Evolutionary conservation across 345 rosid genomes (phyloP).

Genomic region (Garcia nutans): DNA sequence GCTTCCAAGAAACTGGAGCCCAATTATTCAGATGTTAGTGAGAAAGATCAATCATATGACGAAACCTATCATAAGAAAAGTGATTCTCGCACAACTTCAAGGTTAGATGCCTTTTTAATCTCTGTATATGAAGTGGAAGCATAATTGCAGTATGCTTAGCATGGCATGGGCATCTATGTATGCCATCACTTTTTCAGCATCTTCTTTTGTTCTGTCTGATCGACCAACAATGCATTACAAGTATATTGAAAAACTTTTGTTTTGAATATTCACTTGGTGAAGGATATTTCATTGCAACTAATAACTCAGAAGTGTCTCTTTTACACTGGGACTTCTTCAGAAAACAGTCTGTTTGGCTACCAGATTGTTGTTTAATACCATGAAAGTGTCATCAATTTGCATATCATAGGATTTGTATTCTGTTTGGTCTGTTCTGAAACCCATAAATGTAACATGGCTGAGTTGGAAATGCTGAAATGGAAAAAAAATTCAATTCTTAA

Average conservation of each 20-base stretch:
- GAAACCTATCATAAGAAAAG: constrained; percentile 48
- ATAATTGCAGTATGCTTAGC: neutral
- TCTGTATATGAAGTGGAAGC: neutral
- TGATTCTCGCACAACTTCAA: constrained; percentile 51
- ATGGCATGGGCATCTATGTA: neutral
- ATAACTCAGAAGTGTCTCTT: neutral
- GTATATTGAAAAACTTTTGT: neutral
- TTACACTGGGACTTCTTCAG: neutral
- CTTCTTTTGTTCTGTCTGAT: neutral
- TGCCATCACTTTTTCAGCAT: neutral
- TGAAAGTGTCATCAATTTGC: neutral
- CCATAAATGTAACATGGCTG: neutral
- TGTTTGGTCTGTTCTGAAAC: neutral
- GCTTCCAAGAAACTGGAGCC: constrained; percentile 53
- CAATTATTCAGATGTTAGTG: constrained; percentile 42
- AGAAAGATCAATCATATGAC: constrained; percentile 43
- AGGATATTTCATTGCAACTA: neutral
- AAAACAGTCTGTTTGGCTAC: neutral
- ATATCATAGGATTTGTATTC: neutral
- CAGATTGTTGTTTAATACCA: constrained; percentile 1
- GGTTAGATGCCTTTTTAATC: constrained; percentile 45
- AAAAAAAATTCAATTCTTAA: neutral
- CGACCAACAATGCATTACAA: neutral
- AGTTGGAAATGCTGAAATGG: neutral
- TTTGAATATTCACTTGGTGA: constrained; percentile 2